Conservation (phyloP, 352 stramenopile genomes). For the Pythium coloratum region DNA sequence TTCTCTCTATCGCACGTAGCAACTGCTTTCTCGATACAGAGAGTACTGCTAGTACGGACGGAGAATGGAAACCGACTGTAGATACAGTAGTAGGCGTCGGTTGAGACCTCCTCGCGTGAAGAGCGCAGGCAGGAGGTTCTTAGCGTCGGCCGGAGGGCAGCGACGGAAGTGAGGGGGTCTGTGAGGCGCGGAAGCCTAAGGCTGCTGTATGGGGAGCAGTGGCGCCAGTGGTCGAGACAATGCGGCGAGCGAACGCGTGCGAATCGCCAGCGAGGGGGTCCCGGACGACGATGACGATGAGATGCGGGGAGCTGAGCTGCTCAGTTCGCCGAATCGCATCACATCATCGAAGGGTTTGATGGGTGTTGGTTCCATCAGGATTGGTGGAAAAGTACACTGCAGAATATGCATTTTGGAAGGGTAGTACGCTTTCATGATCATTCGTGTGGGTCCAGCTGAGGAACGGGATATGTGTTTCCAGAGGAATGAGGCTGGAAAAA, state of each 20-base stretch:
- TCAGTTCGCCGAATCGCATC: neutral
- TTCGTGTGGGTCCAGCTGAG: neutral
- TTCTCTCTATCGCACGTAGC: neutral
- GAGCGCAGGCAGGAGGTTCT: neutral
- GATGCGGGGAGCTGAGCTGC: neutral
- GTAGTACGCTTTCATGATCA: neutral
- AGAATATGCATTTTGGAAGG: neutral
- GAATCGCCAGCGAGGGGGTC: neutral
- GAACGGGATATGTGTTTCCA: neutral
- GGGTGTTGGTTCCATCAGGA: neutral
- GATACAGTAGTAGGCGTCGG: no score
- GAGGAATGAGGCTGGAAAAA: neutral
- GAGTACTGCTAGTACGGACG: neutral
- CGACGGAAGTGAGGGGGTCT: neutral
- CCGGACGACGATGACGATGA: neutral
- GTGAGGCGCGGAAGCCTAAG: no score
- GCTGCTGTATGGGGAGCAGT: neutral
- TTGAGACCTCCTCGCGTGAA: neutral
- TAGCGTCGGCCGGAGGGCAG: neutral
- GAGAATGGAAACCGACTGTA: neutral
- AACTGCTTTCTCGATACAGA: constrained; percentile 1
- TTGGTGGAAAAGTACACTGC: constrained; percentile 2
- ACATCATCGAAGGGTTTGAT: constrained; percentile 1
- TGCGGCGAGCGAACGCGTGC: neutral
- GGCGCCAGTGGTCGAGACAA: constrained; percentile 1